Base-by-base conservation (phyloP, 345 rosid genomes). In the Triadica sebifera region DNA sequence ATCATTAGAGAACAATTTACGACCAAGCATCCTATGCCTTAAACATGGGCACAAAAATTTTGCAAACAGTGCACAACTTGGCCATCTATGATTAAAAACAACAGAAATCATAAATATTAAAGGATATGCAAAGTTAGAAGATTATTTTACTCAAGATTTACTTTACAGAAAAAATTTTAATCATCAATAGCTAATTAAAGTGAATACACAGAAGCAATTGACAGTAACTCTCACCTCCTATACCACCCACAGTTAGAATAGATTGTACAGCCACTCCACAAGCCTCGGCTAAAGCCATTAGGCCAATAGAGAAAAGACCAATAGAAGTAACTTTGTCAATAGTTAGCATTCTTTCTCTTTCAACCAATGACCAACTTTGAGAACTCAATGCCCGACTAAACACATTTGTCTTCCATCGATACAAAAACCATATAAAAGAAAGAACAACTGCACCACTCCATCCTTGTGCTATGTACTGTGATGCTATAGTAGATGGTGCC, bases 251-350 rank as follows among this genome's bases (percentile, higher is more conserved):
- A 3, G 96, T 94, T 81, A 94, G 78, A 78, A 94, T 79, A 34
- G 97, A 94, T 69, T 91, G 98, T 82, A 94, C 92, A 83, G 98
- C 95, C 72, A 94, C 91, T 25, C 98, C 98, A 84, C 91, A 92
- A 5, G 98, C 96, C 88, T 94, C 98, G 47, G 98, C 93, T 22
- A 89, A 84, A 78, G 97, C 93, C 95, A 92, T 91, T 58, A 82
- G 56, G 45, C 97, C 97, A 66, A 92, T 76, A 52, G 80, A 85
- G 85, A 91, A 89, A 45, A 94, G 83, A 65, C 95, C 98, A 84
- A 92, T 84, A 4, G 98, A 94, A 56, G 98, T 87, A 37, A 92
- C 67, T 81, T 78, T 91, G 85, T 94, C 98, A 13, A 94, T 69
- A 0, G 98, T 85, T 76, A 89, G 69, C 77, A 92, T 60, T 82